Evolutionary conservation across 305 asterid genomes (phyloP), one percentile per base, ranked within the genome.

Genomic region (Solanum hybrid): DNA sequence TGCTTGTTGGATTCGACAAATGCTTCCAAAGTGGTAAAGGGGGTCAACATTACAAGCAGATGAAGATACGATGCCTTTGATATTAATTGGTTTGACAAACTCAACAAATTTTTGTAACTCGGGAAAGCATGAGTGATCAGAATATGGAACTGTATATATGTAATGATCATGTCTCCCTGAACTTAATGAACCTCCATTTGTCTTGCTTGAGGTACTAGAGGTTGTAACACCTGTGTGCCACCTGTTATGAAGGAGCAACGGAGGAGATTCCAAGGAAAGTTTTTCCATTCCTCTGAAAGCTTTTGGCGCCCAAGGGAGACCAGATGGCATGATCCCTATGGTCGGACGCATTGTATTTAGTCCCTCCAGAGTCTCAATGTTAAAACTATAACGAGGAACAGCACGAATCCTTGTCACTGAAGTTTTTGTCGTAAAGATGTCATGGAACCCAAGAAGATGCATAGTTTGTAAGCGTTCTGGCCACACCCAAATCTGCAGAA

Each of bases 401-500:
- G 99, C 99, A 79, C 98, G 98, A 92, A 97, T 95, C 94, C 98
- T 94, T 37, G 99, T 96, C 2, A 95, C 95, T 81, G 96, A 91
- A 41, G 98, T 95, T 91, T 94, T 93, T 31, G 99, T 97, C 15
- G 99, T 96, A 93, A 95, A 97, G 89, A 85, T 90, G 57, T 93
- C 93, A 12, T 90, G 91, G 88, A 92, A 95, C 89, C 98, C 99
- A 45, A 97, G 98, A 73, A 96, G 94, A 93, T 97, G 97, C 99
- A 97, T 95, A 57, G 90, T 93, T 88, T 93, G 98, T 91, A 96
- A 91, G 73, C 98, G 93, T 89, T 97, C 99, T 12, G 99, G 99
- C 98, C 99, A 97, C 87, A 97, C 99, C 97, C 98, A 97, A 77
- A 97, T 94, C 99, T 97, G 96, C 31, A 90, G 86, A 24, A 57